phyloP scores from a whole-genome alignment of 768 basidiomycete species.

The Boletus speciosus region DNA sequence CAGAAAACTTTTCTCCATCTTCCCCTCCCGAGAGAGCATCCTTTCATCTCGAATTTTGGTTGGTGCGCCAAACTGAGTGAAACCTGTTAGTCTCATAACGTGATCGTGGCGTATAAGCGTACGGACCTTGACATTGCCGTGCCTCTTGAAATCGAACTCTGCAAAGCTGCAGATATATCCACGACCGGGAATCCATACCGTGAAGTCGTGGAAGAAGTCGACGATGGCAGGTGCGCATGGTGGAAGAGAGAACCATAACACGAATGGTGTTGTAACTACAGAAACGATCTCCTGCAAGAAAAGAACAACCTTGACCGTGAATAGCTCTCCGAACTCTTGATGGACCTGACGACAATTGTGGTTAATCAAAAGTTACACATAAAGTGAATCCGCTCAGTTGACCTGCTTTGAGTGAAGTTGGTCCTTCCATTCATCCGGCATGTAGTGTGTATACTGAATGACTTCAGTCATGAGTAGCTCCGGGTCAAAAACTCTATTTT shows the following conservation, averaged over 20 bases:
- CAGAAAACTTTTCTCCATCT: constrained; percentile 98
- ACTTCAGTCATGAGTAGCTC: constrained; percentile 91
- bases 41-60: constrained; percentile 61
- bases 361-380: not conserved
- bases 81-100: not conserved
- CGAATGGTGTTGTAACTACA: constrained; percentile 89
- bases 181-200: constrained; percentile 92
- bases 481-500: constrained; percentile 91
- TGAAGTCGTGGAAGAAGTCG: constrained; percentile 98
- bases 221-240: constrained; percentile 85
- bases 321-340: constrained; percentile 85
- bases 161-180: constrained; percentile 98
- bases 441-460: constrained; percentile 91
- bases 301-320: constrained; percentile 86
- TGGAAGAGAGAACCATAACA: constrained; percentile 91
- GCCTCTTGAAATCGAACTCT: constrained; percentile 94
- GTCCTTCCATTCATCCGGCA: constrained; percentile 90
- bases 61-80: constrained; percentile 78
- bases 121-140: constrained; percentile 84
- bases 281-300: constrained; percentile 88
- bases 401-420: constrained; percentile 88
- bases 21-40: constrained; percentile 85
- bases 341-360: constrained; percentile 59
- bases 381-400: constrained; percentile 3
- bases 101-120: not conserved